These are phyloP conservation scores for Porogramme epimiltina DNA, from an alignment of 1,284 basidiomycete species.

Conservation along the genomic window DNA sequence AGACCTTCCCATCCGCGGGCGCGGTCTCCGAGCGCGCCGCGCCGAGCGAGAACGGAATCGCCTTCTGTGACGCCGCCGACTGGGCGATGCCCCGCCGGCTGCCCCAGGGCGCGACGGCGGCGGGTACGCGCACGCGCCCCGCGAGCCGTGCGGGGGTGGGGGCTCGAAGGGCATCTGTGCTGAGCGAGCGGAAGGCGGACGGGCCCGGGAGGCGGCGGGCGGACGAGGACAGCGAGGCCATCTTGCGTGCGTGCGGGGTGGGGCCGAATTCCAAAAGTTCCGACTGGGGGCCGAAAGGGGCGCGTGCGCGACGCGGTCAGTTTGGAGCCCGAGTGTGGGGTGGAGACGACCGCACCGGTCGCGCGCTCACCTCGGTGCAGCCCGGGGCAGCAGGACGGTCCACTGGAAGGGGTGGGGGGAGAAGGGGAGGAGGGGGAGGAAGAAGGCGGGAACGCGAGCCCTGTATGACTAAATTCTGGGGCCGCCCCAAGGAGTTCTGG, in stretches of 20 bases:
- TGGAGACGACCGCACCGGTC: too few relatives aligned
- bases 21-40: slow-evolving; percentile 35
- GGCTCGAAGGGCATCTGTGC: neutral
- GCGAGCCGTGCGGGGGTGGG: slow-evolving; percentile 1
- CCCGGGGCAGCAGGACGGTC: too few relatives aligned
- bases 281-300: too few relatives aligned
- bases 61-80: slow-evolving; percentile 43
- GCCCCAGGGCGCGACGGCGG: neutral
- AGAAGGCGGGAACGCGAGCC: too few relatives aligned
- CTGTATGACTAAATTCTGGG: neutral
- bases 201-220: neutral
- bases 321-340: too few relatives aligned
- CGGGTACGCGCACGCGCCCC: neutral
- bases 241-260: too few relatives aligned
- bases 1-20: slow-evolving; percentile 40
- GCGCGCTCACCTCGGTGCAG: too few relatives aligned
- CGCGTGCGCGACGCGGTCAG: too few relatives aligned
- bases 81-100: slow-evolving; percentile 34
- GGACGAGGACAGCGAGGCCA: slow-evolving; percentile 1
- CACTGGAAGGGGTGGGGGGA: too few relatives aligned
- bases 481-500: slow-evolving; percentile 1
- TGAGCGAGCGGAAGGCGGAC: neutral
- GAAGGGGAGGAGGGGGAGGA: too few relatives aligned
- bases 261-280: too few relatives aligned
- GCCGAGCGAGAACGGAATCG: slow-evolving; percentile 56